Base-by-base conservation (phyloP, 129 eudicot species). In the Centrapalus pauciflorus region DNA sequence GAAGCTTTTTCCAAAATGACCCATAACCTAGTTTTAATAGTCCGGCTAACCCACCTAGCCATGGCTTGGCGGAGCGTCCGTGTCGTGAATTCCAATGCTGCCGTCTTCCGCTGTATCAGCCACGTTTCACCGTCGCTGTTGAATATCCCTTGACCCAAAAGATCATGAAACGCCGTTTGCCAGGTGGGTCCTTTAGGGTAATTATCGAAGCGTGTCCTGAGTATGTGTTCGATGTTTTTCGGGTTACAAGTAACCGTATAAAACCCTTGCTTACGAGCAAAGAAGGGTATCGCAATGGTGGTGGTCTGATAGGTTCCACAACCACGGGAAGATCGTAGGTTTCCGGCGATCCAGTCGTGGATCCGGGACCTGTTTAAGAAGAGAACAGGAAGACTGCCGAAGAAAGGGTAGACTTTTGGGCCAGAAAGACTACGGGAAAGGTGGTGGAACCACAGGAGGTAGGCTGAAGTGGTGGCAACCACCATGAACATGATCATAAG, bases 141-240 rank as follows among this genome's bases (percentile, higher is more conserved):
- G 52, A 89, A 89, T 3, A 89, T 89, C 2, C 96, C 96, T 61
- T 89, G 87, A 33, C 96, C 96, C 4, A 89, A 65, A 20, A 89
- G 91, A 63, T 89, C 96, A 37, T 89, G 96, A 55, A 89, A 89
- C 7, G 96, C 96, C 7, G 83, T 75, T 64, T 89, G 96, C 93
- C 93, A 89, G 0, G 82, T 68, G 41, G 96, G 96, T 17, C 96
- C 96, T 77, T 89, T 89, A 3, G 96, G 96, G 69, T 89, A 89
- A 50, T 89, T 89, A 32, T 89, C 93, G 29, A 89, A 89, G 43
- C 96, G 76, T 45, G 85, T 85, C 5, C 85, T 67, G 11, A 89
- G 89, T 6, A 89, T 83, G 46, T 89, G 96, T 35, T 89, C 96
- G 1, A 89, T 83, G 77, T 89, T 89, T 43, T 80, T 80, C 0